Percentiles rank a stretch among this genome's conserved stretches.
These are phyloP conservation scores for Hypoxylon sp. DNA, from an alignment of 2,329 filamentous ascomycete genomes.

Conservation along the genomic window DNA sequence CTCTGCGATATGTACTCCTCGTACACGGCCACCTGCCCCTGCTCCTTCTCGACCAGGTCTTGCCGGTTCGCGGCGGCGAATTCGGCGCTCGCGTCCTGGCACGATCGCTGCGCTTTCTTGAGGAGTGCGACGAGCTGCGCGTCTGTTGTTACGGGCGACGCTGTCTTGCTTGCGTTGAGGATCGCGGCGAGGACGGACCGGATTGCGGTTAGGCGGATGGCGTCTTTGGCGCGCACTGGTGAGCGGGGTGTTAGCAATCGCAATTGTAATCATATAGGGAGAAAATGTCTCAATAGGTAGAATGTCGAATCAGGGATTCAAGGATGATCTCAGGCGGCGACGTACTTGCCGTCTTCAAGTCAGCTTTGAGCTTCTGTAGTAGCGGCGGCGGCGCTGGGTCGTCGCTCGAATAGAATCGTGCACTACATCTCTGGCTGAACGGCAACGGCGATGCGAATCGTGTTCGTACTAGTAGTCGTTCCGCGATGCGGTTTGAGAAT, in stretches of 20 bases:
- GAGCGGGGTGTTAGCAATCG: neutral
- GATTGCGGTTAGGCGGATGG: conserved; percentile 76
- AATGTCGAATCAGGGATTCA: too few relatives aligned
- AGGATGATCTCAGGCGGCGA: conserved; percentile 8
- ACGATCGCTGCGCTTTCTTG: conserved; percentile 72
- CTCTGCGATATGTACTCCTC: conserved; percentile 74
- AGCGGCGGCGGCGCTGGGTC: conserved; percentile 60
- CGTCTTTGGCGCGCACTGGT: conserved; percentile 72
- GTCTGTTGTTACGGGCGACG: conserved; percentile 78
- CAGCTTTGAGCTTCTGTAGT: conserved; percentile 68
- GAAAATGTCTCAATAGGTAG: too few relatives aligned
- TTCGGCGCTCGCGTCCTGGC: conserved; percentile 73
- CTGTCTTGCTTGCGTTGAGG: conserved; percentile 82
- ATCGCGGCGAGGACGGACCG: conserved; percentile 78
- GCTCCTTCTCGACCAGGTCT: conserved; percentile 80
- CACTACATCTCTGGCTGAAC: conserved; percentile 31
- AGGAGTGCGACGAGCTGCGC: conserved; percentile 78
- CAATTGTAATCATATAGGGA: neutral
- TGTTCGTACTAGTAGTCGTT: conserved; percentile 46
- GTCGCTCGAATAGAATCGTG: conserved; percentile 36
- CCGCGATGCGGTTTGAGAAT: conserved; percentile 46
- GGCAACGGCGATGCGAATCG: conserved; percentile 34
- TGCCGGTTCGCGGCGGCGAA: conserved; percentile 74
- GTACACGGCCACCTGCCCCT: conserved; percentile 74
- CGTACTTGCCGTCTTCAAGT: conserved; percentile 72